Base-by-base conservation (phyloP, 2,329 filamentous ascomycete genomes). In the Cladosporium sp. region DNA sequence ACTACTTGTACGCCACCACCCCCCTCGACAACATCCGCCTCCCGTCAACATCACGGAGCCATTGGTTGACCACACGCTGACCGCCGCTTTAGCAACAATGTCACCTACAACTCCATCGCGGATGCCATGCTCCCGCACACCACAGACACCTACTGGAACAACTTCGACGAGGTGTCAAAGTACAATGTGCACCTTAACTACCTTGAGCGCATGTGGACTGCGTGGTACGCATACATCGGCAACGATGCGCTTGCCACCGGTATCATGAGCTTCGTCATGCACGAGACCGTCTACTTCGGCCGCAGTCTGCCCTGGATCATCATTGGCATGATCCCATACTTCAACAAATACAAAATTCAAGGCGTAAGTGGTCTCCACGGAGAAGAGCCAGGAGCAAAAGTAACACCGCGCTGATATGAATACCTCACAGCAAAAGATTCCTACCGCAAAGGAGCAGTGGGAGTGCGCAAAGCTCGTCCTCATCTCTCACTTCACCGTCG, bases 151-250 rank as follows among this genome's bases (percentile, higher is more conserved):
- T 90, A 89, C 78, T 89, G 87, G 87, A 85, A 82, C 72, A 85
- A 88, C 68, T 90, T 87, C 75, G 83, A 88, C 67, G 85, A 88
- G 73, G 86, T 90, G 69, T 85, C 86, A 30, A 85, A 87, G 71
- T 87, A 87, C 85, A 95, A 97, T 86, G 86, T 96, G 66, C 87
- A 93, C 72, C 88, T 99, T 76, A 97, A 92, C 80, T 85, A 92
- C 70, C 83, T 89, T 75, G 95, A 99, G 85, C 89, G 90, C 76
- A 84, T 97, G 71, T 99, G 95, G 95, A 90, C 92, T 59, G 89
- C 93, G 49, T 98, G 93, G 94, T 99, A 99, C 79, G 87, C 94
- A 18, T 99, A 89, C 86, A 97, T 98, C 90, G 92, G 96, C 79
- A 99, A 99, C 79, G 95, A 99, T 81, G 90, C 91, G 64, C 88